Conservation (phyloP, 345 rosid genomes). For the Eucalyptus curtisii region DNA sequence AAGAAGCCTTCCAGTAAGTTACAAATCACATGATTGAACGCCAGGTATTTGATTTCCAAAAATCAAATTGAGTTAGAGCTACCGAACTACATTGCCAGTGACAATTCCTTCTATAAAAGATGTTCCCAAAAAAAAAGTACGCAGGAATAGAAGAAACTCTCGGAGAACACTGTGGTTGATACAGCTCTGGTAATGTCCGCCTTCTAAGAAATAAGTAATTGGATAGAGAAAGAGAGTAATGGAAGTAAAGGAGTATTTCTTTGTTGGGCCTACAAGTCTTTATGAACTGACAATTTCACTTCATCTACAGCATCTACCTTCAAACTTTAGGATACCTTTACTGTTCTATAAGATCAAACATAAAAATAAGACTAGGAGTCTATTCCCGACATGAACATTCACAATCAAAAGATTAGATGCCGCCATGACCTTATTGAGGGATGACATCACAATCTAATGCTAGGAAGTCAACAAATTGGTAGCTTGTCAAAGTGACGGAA, state of each 20-base stretch:
- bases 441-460: background rate
- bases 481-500: background rate
- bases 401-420: background rate
- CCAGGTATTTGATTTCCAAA: background rate
- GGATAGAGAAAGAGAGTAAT: background rate
- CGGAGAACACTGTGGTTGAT: background rate
- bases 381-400: background rate
- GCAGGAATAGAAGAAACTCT: background rate
- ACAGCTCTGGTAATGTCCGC: background rate
- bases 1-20: background rate
- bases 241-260: background rate
- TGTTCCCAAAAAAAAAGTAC: background rate
- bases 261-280: background rate
- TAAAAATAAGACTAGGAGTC: background rate
- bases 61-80: background rate
- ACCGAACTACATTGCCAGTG: background rate
- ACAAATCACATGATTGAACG: background rate
- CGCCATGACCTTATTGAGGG: background rate
- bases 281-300: background rate
- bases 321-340: background rate
- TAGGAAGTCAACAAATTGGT: background rate
- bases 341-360: background rate
- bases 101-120: background rate
- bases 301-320: background rate
- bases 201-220: background rate